A percentile compares a stretch with the other conserved stretches of the same genome.
Conservation (phyloP, 768 basidiomycete genomes). For the Mycena capillaripes region DNA sequence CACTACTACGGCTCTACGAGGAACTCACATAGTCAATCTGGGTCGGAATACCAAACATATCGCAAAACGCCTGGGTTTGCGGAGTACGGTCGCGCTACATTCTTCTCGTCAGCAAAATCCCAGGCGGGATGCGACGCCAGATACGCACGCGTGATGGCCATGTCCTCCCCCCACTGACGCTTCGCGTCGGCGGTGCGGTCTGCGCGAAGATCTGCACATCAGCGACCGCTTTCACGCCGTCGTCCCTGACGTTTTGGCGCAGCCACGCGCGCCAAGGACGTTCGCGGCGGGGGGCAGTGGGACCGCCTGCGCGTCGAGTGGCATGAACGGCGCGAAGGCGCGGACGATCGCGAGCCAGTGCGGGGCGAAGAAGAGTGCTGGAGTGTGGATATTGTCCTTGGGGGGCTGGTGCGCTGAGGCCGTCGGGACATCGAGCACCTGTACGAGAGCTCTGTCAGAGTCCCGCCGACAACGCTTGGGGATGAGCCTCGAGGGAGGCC, state of each 20-base stretch:
- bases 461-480: background rate
- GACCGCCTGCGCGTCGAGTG: constrained; percentile 61
- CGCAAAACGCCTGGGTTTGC: constrained; percentile 90
- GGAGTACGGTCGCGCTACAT: constrained; percentile 81
- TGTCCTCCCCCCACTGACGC: constrained; percentile 54
- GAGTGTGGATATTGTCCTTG: constrained; percentile 36
- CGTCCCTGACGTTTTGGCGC: constrained; percentile 61
- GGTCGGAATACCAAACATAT: constrained; percentile 84
- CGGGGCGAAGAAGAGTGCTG: constrained; percentile 79
- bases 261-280: constrained; percentile 76
- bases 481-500: constrained; percentile 83
- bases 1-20: no score
- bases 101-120: constrained; percentile 38
- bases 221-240: constrained; percentile 56
- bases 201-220: constrained; percentile 73
- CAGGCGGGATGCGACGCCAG: constrained; percentile 45
- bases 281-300: constrained; percentile 72
- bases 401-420: constrained; percentile 32
- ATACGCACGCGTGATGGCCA: constrained; percentile 49
- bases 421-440: constrained; percentile 79
- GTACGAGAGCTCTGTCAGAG: background rate
- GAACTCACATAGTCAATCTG: constrained; percentile 57
- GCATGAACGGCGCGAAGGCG: constrained; percentile 86
- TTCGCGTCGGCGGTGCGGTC: constrained; percentile 70
- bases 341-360: constrained; percentile 96